These are phyloP conservation scores for Rubroboletus pulcherrimus DNA, from an alignment of 768 basidiomycete genomes.

Conservation along the genomic window DNA sequence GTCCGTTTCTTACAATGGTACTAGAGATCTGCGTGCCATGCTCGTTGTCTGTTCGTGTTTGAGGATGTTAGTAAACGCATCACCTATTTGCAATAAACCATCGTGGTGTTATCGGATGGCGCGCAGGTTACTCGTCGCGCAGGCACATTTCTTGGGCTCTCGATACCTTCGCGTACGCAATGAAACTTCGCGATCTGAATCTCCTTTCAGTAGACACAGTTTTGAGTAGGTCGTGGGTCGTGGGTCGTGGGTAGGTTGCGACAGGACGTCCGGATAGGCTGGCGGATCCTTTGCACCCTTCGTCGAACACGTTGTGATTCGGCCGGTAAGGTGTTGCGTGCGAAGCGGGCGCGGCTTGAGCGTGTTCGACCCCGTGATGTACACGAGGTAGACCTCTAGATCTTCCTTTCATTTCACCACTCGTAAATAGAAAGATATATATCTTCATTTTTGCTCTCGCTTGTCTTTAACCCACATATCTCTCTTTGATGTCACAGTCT, in stretches of 20 bases:
- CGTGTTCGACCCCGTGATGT: constrained; percentile 19
- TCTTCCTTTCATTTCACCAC: constrained; percentile 13
- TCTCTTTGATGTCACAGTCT: constrained; percentile 12
- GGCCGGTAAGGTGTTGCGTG: neutral
- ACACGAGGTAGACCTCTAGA: constrained; percentile 14
- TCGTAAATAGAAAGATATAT: constrained; percentile 5
- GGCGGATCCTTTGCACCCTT: neutral
- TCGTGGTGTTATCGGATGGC: neutral
- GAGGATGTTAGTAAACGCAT: neutral
- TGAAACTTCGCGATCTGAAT: neutral
- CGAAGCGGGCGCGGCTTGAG: constrained; percentile 4
- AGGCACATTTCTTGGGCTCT: neutral
- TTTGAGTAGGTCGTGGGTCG: neutral
- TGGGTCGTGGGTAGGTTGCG: neutral
- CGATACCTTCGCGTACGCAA: neutral
- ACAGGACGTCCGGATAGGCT: neutral
- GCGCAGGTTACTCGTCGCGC: neutral
- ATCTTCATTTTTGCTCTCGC: neutral
- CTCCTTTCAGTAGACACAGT: too few species aligned
- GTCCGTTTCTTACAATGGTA: neutral
- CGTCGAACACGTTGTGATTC: constrained; percentile 8
- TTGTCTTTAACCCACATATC: neutral
- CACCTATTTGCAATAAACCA: neutral
- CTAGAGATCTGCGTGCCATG: too few species aligned
- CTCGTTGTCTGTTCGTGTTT: neutral